Percentiles rank a stretch among this genome's conserved stretches.
Evolutionary conservation across 345 rosid species (phyloP).

Genomic region (Gynandropsis gynandra): DNA sequence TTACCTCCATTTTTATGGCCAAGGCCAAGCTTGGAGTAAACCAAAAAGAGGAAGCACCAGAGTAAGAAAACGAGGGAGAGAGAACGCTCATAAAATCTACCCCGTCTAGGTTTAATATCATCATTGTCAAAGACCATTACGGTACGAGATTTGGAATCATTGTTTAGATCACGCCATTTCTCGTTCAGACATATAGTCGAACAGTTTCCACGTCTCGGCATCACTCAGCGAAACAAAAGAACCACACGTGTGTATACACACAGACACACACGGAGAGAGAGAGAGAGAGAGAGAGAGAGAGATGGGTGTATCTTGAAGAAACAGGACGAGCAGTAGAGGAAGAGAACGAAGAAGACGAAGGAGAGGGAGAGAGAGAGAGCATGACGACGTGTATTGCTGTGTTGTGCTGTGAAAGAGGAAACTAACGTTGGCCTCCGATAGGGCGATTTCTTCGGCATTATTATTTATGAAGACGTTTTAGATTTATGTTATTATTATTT

Average conservation of each 20-base stretch:
- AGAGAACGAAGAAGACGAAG: background rate
- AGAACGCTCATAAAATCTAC: constrained; percentile 39
- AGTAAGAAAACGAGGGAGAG: constrained; percentile 47
- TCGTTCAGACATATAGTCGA: constrained; percentile 30
- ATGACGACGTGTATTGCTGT: constrained; percentile 18
- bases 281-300: background rate
- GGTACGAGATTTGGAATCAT: constrained; percentile 10
- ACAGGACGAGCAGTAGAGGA: constrained; percentile 17
- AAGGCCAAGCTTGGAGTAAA: constrained; percentile 52
- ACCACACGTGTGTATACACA: constrained; percentile 10
- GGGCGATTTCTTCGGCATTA: constrained; percentile 13
- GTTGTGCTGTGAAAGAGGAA: constrained; percentile 14
- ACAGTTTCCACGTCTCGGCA: constrained; percentile 21
- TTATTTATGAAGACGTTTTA: background rate
- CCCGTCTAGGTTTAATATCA: constrained; percentile 12
- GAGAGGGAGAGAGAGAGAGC: constrained; percentile 11
- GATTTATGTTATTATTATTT: background rate
- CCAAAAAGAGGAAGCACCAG: constrained; percentile 60
- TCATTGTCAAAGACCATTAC: constrained; percentile 9
- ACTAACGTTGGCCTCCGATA: constrained; percentile 13
- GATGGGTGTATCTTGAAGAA: constrained; percentile 10
- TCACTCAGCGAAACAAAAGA: constrained; percentile 1
- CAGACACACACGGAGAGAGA: background rate
- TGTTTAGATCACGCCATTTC: constrained; percentile 18
- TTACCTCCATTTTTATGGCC: constrained; percentile 59